These are phyloP conservation scores for Ustilago nuda DNA, from an alignment of 1,284 basidiomycete species.

Conservation along the genomic window DNA sequence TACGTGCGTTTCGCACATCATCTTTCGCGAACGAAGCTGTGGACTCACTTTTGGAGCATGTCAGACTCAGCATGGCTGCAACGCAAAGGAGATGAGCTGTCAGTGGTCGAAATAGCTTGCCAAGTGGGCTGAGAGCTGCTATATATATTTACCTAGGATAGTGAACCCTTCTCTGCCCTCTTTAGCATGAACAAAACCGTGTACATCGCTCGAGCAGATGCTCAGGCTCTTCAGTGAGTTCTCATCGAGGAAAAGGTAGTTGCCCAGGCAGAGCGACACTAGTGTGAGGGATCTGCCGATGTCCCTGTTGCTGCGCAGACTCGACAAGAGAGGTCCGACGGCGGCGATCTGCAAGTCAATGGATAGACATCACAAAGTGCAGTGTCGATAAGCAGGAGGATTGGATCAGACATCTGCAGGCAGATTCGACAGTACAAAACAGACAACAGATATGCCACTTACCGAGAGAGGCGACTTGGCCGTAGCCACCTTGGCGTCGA, in stretches of 20 bases:
- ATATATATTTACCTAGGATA: slow-evolving; percentile 26
- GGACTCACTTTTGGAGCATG: slow-evolving; percentile 32
- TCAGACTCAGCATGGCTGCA: slow-evolving; percentile 34
- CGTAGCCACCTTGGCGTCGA: slow-evolving; percentile 33
- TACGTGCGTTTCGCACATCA: too few species aligned
- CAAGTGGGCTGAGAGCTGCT: neutral
- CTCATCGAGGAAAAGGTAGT: slow-evolving; percentile 45
- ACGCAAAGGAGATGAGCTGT: neutral
- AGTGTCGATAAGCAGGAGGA: neutral
- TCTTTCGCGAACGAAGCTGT: neutral
- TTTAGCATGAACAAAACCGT: slow-evolving; percentile 41
- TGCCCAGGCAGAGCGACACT: slow-evolving; percentile 21
- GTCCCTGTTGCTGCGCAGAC: slow-evolving; percentile 23
- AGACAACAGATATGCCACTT: slow-evolving; percentile 6
- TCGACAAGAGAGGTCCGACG: slow-evolving; percentile 32
- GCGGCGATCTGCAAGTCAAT: slow-evolving; percentile 20
- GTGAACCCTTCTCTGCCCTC: slow-evolving; percentile 36
- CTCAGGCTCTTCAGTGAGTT: slow-evolving; percentile 43
- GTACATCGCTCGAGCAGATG: slow-evolving; percentile 36
- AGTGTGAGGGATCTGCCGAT: slow-evolving; percentile 25
- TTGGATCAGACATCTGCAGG: neutral
- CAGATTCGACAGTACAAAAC: neutral
- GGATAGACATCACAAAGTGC: neutral
- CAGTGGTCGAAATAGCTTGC: neutral
- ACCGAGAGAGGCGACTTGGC: slow-evolving; percentile 35